phyloP scores from a whole-genome alignment of 192 early-diverging fungal species.

The Backusella macrospora region DNA sequence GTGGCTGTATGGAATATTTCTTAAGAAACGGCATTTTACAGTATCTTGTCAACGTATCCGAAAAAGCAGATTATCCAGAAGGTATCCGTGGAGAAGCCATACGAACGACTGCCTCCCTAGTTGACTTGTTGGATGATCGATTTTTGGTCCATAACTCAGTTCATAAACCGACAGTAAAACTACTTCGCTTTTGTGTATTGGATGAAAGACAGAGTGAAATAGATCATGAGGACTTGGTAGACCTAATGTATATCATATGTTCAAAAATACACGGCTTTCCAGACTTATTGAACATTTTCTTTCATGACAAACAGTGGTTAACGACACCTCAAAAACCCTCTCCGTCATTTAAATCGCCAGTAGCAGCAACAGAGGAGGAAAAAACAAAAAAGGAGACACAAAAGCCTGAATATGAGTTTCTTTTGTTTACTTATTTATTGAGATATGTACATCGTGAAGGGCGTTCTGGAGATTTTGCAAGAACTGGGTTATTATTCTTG shows the following conservation, averaged over 20 bases:
- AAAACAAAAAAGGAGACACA: background rate
- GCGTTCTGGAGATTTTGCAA: constrained; percentile 80
- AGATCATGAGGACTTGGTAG: constrained; percentile 66
- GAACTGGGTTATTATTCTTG: constrained; percentile 83
- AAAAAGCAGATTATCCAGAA: constrained; percentile 70
- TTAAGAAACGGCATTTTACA: constrained; percentile 83
- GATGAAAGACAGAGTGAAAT: constrained; percentile 53
- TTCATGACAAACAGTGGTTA: constrained; percentile 69
- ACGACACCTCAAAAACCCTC: constrained; percentile 51
- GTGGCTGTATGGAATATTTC: constrained; percentile 89
- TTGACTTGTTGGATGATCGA: constrained; percentile 84
- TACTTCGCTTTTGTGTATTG: constrained; percentile 70
- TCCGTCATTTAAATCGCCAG: background rate
- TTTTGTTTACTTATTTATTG: constrained; percentile 88
- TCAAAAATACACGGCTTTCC: constrained; percentile 81
- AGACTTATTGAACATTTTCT: constrained; percentile 75
- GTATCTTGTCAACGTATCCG: constrained; percentile 77
- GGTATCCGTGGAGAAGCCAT: constrained; percentile 84
- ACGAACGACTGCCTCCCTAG: constrained; percentile 74
- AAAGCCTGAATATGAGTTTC: constrained; percentile 71
- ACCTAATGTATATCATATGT: constrained; percentile 78
- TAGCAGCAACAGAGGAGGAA: background rate
- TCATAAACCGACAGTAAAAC: constrained; percentile 81
- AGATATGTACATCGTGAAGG: constrained; percentile 89
- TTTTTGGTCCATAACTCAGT: constrained; percentile 90